phyloP scores from a whole-genome alignment of 2,329 filamentous ascomycete genomes.

The Dactylellina drechsleri region DNA sequence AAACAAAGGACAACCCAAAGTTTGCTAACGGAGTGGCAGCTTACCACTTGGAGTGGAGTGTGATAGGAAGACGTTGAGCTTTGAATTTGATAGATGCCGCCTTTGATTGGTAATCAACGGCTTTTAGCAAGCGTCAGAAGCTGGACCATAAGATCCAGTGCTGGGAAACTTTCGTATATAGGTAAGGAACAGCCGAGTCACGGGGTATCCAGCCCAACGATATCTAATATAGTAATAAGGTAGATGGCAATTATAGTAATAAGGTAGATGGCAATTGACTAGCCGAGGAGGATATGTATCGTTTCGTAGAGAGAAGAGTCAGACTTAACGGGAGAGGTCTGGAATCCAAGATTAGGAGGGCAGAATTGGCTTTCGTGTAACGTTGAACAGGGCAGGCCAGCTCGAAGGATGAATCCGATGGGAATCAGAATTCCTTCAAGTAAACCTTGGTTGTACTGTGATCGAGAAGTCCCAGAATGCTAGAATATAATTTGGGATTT shows the following conservation, averaged over 20 bases:
- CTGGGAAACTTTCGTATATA: conserved; percentile 4
- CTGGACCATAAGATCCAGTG: conserved; percentile 1
- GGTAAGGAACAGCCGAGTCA: conserved; percentile 22
- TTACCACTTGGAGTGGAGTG: conserved; percentile 34
- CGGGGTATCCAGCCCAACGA: conserved; percentile 34
- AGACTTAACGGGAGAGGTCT: conserved; percentile 12
- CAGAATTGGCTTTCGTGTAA: conserved; percentile 50
- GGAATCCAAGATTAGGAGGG: conserved; percentile 15
- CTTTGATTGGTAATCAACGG: neutral
- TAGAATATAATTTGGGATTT: conserved; percentile 1
- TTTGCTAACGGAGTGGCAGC: conserved; percentile 21
- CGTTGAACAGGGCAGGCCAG: conserved; percentile 20
- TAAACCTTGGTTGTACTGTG: conserved; percentile 7
- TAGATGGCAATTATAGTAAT: neutral
- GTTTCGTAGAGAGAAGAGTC: conserved; percentile 7
- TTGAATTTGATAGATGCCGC: neutral
- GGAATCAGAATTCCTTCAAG: conserved; percentile 4
- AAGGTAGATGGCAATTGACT: neutral
- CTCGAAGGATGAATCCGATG: conserved; percentile 13
- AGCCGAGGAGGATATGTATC: conserved; percentile 9
- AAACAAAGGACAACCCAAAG: neutral
- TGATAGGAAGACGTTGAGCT: conserved; percentile 11
- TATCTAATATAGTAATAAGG: conserved; percentile 13
- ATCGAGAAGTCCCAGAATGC: conserved; percentile 19
- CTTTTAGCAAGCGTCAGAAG: neutral